Base-by-base conservation (phyloP, 768 basidiomycete species). In the Collybiopsis confluens region DNA sequence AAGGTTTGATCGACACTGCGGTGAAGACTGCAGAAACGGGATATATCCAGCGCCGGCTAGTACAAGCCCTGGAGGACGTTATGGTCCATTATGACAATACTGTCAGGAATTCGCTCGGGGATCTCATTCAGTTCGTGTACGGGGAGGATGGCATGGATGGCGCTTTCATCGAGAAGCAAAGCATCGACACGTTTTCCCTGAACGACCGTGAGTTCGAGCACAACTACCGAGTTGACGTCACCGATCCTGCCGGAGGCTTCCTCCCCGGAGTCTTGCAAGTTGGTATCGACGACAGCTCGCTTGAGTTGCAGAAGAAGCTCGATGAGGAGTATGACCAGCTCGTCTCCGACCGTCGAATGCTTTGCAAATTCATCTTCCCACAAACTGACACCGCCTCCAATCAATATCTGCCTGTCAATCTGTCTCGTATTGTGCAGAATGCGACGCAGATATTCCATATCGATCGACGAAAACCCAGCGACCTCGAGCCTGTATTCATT, bases 111-210 rank as follows among this genome's bases (percentile, higher is more conserved):
- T 98, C 97, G 2, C 79, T 96, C 2, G 96, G 96, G 13, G 95
- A 98, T 69, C 82, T 99, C 35, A 80, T 99, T 24, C 95, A 98
- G 65, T 98, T 98, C 68, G 78, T 92, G 21, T 99, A 99, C 59
- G 97, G 97, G 27, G 97, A 99, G 66, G 97, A 99, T 63, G 97
- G 97, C 40, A 98, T 98, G 90, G 97, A 99, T 64, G 97, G 92
- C 55, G 92, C 93, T 0, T 95, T 86, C 69, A 97, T 99, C 66
- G 97, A 99, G 73, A 89, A 88, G 58, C 97, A 99, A 71, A 87
- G 81, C 50, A 86, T 98, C 50, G 92, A 96, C 60, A 92, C 90
- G 0, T 94, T 92, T 59, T 86, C 82, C 21, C 74, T 97, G 56
- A 89, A 80, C 60, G 70, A 97, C 68, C 76, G 75, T 58, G 83